phyloP scores from a whole-genome alignment of 345 rosid species.

The Pugionium dolabratum region DNA sequence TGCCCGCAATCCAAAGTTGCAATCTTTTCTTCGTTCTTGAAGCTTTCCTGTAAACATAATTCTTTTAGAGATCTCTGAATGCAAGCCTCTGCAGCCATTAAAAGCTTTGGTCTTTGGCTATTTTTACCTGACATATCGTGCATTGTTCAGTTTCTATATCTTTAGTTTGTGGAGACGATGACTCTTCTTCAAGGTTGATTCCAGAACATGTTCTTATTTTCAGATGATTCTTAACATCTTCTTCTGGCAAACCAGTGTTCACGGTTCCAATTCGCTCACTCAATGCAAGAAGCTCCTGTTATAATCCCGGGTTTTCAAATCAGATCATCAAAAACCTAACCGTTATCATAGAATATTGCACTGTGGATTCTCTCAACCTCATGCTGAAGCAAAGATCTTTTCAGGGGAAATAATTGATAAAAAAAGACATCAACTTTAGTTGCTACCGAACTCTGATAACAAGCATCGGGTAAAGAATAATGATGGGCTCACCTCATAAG shows the following conservation, averaged over 20 bases:
- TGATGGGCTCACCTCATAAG: conserved; percentile 64
- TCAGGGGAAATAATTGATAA: not conserved
- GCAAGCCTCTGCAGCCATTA: conserved; percentile 2
- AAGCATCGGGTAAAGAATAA: not conserved
- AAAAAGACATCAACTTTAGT: not conserved
- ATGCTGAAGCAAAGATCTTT: conserved; percentile 6
- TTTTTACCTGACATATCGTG: conserved; percentile 87
- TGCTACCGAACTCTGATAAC: not conserved
- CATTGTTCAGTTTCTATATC: conserved; percentile 74
- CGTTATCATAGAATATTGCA: conserved; percentile 14
- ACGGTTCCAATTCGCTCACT: conserved; percentile 82
- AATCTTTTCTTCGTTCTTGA: conserved; percentile 55
- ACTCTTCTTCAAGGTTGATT: conserved; percentile 58
- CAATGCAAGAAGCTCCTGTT: conserved; percentile 85
- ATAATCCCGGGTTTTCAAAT: not conserved
- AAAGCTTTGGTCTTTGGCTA: conserved; percentile 7
- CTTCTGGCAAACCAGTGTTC: conserved; percentile 86
- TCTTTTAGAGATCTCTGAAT: conserved; percentile 13
- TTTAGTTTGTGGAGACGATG: conserved; percentile 37
- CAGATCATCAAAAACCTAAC: conserved; percentile 26
- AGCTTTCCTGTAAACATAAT: conserved; percentile 55
- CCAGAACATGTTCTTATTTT: conserved; percentile 58
- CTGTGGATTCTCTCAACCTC: conserved; percentile 6
- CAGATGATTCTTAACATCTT: conserved; percentile 49
- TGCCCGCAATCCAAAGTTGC: conserved; percentile 86